Evolutionary conservation across 495 filamentous ascomycete species (phyloP), one percentile per base, ranked within the genome.

Genomic region (Lophium mytilinum): DNA sequence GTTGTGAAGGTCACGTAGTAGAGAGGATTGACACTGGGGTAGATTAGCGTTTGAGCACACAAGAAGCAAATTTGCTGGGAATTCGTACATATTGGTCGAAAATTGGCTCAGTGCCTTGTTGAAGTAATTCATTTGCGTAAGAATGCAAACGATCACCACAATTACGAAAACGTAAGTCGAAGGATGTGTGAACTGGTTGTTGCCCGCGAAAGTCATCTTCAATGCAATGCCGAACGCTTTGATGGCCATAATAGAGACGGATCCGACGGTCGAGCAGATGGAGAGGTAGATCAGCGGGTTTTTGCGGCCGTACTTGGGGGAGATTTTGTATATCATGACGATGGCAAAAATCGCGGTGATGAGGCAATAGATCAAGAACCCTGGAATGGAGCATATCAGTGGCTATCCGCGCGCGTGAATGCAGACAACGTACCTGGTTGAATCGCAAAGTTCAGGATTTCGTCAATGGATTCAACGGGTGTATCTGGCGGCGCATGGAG

Each of bases 1-100:
- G 93, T 97, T 5, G 93, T 98, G 72, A 98, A 98, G n/a, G 92
- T 96, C 50, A 98, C 93, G 71, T 98, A 98, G 77, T 98, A 98
- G 36, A 98, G 82, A 1, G 93, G 93, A 68, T 97, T 98, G 37
- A 98, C 93, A 62, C 93, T 98, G 63, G 24, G 19, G n/a, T 12
- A 2, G 21, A 8, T 53, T 52, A 49, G 55, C 19, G 10, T 9
- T 10, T 18, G 18, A 14, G 12, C 46, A 10, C 14, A 46, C n/a
- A 42, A 62, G 47, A 37, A 47, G 49, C 15, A 41, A 12, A 41
- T 51, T 11, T 18, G 21, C 9, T 14, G 9, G 19, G 35, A 12
- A 37, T 46, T 74, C 85, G 72, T 81, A 96, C 92, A 98, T 90
- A 53, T 90, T 91, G 24, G 94, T 96, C 14, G 89, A 90, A 74